Evolutionary conservation across 2,329 filamentous ascomycete species (phyloP).

Genomic region (Cladosporium sp.): DNA sequence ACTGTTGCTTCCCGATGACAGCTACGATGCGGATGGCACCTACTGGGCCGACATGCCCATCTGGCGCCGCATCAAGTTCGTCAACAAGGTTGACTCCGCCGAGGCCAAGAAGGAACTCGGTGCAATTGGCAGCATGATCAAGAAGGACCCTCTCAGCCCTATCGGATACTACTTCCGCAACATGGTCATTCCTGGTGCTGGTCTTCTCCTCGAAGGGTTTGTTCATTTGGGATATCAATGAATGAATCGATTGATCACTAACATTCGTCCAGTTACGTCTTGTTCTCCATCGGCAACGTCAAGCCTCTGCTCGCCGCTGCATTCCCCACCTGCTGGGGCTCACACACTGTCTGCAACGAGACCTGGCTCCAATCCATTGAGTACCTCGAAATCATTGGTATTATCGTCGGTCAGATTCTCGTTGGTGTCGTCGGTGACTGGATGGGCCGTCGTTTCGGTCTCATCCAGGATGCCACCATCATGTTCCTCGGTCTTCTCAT

Average conservation of each 20-base stretch:
- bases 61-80: slow-evolving; percentile 67
- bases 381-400: slow-evolving; percentile 89
- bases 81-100: slow-evolving; percentile 65
- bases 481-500: slow-evolving; percentile 93
- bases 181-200: slow-evolving; percentile 87
- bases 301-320: slow-evolving; percentile 72
- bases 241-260: not conserved
- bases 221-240: slow-evolving; percentile 15
- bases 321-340: slow-evolving; percentile 73
- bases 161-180: slow-evolving; percentile 84
- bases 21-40: slow-evolving; percentile 72
- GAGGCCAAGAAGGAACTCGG: slow-evolving; percentile 66
- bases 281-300: slow-evolving; percentile 95
- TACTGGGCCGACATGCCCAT: slow-evolving; percentile 92
- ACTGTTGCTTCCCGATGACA: slow-evolving; percentile 82
- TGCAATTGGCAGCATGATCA: slow-evolving; percentile 72
- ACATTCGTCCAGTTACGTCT: slow-evolving; percentile 64
- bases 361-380: slow-evolving; percentile 82
- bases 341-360: slow-evolving; percentile 60
- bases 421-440: slow-evolving; percentile 78
- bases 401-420: slow-evolving; percentile 86
- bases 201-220: slow-evolving; percentile 79
- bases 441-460: slow-evolving; percentile 88
- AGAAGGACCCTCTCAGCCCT: slow-evolving; percentile 78
- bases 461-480: slow-evolving; percentile 90